phyloP scores from a whole-genome alignment of 2,329 filamentous ascomycete genomes.

The Cladosporium velox region DNA sequence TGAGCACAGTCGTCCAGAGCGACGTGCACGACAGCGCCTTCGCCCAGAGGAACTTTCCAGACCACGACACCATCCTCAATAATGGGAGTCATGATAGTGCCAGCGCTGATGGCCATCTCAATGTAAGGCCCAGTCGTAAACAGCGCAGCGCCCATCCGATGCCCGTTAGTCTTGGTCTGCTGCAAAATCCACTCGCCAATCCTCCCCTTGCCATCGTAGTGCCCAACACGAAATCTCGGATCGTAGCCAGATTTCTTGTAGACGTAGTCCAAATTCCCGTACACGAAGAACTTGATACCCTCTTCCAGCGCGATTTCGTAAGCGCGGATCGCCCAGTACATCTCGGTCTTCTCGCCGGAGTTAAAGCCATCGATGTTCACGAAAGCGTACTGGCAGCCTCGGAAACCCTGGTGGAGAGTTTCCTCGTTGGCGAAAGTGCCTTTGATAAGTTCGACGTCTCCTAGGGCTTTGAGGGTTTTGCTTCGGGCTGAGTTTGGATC shows the following conservation, averaged over 20 bases:
- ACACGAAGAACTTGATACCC: constrained; percentile 48
- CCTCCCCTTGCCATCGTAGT: constrained; percentile 49
- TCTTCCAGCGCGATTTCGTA: constrained; percentile 42
- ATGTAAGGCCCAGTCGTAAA: constrained; percentile 39
- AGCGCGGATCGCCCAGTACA: constrained; percentile 46
- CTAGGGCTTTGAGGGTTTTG: constrained; percentile 45
- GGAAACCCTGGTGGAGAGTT: constrained; percentile 48
- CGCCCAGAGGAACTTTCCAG: constrained; percentile 33
- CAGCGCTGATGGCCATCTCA: constrained; percentile 31
- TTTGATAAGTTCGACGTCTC: constrained; percentile 50
- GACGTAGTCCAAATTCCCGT: constrained; percentile 53
- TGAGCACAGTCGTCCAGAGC: constrained; percentile 34
- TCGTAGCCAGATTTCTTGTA: constrained; percentile 53
- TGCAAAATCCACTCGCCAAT: constrained; percentile 36
- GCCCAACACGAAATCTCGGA: constrained; percentile 48
- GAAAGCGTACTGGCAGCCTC: constrained; percentile 52
- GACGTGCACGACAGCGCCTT: constrained; percentile 33
- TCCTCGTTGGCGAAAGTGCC: constrained; percentile 53
- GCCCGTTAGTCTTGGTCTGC: constrained; percentile 29
- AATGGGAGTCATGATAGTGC: constrained; percentile 30
- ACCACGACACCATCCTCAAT: constrained; percentile 31
- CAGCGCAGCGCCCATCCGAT: constrained; percentile 32
- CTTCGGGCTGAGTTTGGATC: constrained; percentile 47
- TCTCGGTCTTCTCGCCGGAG: constrained; percentile 55
- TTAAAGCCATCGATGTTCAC: constrained; percentile 59